Base-by-base conservation (phyloP, 208 protist genomes). In the Jaenimonas drosophilae region DNA sequence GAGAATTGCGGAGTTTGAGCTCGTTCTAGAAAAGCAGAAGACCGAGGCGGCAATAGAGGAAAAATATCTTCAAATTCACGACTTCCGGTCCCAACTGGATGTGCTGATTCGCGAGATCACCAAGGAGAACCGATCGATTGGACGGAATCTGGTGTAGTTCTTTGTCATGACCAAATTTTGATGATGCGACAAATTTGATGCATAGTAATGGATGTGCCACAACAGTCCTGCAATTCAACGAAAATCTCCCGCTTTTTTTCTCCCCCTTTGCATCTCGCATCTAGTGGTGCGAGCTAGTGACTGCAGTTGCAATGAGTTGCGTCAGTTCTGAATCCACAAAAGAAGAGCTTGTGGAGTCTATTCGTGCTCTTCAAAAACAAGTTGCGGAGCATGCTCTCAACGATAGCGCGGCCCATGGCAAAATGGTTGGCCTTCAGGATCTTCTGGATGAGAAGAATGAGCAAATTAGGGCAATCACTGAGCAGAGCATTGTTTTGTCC, bases 11-110 rank as follows among this genome's bases (percentile, higher is more conserved):
- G 69, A 86, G 6, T 59, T 88, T 30, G 86, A 94, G 53, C 64
- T 70, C 24, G 43, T 38, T 0, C 24, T 91, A 14, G 28, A 65
- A 28, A 68, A 44, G 19, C 68, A 94, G 43, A 81, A 83, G 36
- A 53, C 55, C 11, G 54, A 87, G 27, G 56, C 89, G 29, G 32
- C 76, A 14, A n/a, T 94, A 23, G 65, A 87, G 28, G 46, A 79
- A 31, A 94, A 94, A 55, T 91, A 90, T 53, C 64, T 74, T 29
- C 77, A 94, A 54, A 90, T 94, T 29, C 58, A 73, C 4, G 59
- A 62, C 32, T 94, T 91, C 39, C 71, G 62, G 1, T 16, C 70
- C 1, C 68, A 88, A 30, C 49, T 94, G 19, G 81, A 94, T 48
- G 60, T 76, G 26, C 55, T 94, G 20, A 64, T 94, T 25, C 32